phyloP scores from a whole-genome alignment of 2,329 filamentous ascomycete genomes.

The Conoideocrella luteorostrata region DNA sequence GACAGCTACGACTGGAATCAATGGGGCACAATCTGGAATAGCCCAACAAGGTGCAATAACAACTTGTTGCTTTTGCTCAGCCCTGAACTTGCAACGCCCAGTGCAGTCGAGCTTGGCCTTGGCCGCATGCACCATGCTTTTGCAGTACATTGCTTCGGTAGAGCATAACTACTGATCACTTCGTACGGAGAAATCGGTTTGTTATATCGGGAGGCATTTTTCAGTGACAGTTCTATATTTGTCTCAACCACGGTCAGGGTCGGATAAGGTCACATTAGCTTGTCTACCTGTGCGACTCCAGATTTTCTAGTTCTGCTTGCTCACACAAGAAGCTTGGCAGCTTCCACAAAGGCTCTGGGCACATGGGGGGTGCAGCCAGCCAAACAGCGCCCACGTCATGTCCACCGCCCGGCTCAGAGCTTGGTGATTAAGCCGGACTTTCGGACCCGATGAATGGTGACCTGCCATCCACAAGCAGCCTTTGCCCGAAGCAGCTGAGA shows the following conservation, averaged over 20 bases:
- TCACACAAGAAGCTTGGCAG: no score
- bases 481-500: no score
- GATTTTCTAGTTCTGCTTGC: neutral
- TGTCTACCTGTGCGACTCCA: neutral
- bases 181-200: no score
- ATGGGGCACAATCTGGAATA: no score
- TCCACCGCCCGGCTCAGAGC: neutral
- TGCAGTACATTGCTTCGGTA: no score
- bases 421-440: neutral
- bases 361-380: neutral
- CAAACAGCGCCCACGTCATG: neutral
- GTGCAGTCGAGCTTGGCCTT: no score
- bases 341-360: conserved; percentile 1
- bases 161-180: no score
- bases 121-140: no score
- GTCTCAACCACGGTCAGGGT: neutral
- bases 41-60: neutral
- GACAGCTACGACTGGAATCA: no score
- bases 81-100: no score
- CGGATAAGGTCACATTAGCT: neutral
- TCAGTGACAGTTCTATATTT: neutral
- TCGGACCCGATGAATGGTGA: neutral
- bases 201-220: no score
- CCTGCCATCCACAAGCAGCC: neutral
- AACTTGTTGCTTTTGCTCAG: no score